These are phyloP conservation scores for Fusarium chlamydosporum DNA, from an alignment of 2,329 filamentous ascomycete genomes.

Conservation along the genomic window DNA sequence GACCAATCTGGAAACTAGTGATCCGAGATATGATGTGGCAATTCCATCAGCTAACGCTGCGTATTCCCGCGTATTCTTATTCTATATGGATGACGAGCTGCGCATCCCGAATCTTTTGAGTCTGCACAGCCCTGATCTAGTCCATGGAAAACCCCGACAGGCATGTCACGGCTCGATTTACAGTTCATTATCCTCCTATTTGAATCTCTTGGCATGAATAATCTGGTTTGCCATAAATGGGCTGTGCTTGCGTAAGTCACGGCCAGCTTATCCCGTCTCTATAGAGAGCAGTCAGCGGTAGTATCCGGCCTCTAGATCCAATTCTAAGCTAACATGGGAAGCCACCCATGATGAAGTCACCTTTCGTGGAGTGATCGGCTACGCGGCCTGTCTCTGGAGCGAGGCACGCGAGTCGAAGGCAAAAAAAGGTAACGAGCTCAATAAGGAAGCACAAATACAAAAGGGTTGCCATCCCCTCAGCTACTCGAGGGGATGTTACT, in stretches of 20 bases:
- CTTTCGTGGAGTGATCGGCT: constrained; percentile 27
- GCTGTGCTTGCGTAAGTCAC: neutral
- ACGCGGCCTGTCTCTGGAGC: constrained; percentile 23
- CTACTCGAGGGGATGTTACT: constrained; percentile 1
- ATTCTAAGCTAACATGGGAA: constrained; percentile 25
- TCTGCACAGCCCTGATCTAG: constrained; percentile 6
- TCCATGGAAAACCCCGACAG: neutral
- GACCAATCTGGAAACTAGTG: neutral
- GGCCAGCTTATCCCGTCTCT: constrained; percentile 20
- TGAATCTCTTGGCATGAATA: neutral
- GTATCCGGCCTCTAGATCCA: constrained; percentile 16
- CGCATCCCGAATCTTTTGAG: neutral
- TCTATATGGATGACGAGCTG: neutral
- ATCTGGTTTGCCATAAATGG: neutral
- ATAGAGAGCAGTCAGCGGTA: constrained; percentile 8
- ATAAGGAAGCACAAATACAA: constrained; percentile 34
- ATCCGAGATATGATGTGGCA: constrained; percentile 9
- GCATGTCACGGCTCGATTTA: constrained; percentile 1
- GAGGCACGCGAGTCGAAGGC: constrained; percentile 24
- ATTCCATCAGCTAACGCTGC: neutral
- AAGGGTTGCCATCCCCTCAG: constrained; percentile 16
- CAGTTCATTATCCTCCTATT: neutral
- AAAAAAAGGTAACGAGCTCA: constrained; percentile 10
- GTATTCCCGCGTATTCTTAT: constrained; percentile 11
- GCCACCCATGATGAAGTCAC: constrained; percentile 46